Percentiles rank a stretch among this genome's conserved stretches.
Evolutionary conservation across 768 basidiomycete genomes (phyloP).

Genomic region (Saitozyma podzolica): DNA sequence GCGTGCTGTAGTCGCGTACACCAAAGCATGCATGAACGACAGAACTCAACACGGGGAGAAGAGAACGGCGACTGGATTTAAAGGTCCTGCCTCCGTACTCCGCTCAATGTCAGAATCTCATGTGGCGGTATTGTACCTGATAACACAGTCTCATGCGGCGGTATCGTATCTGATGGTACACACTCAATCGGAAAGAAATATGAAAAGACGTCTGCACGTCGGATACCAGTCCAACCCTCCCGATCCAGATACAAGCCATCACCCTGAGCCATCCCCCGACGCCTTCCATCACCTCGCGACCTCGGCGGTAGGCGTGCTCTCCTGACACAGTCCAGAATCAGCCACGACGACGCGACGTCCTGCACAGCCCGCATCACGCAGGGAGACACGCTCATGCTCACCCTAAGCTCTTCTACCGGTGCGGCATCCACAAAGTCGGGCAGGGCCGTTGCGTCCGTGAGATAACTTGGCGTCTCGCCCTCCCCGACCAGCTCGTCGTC

Average conservation of each 20-base stretch:
- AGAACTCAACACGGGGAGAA: background rate
- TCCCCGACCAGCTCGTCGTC: conserved; percentile 72
- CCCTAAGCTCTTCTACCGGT: conserved; percentile 62
- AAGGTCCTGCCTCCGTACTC: no score
- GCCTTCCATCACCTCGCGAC: conserved; percentile 19
- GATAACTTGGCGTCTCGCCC: conserved; percentile 85
- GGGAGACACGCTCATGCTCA: conserved; percentile 13
- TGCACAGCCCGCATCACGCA: no score
- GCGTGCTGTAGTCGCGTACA: conserved; percentile 14
- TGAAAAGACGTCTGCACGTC: no score
- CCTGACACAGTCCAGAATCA: no score
- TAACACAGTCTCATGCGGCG: no score
- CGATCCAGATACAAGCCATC: background rate
- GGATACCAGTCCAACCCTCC: background rate
- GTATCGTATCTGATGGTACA: no score
- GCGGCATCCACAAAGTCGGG: conserved; percentile 92
- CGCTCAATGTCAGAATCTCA: no score
- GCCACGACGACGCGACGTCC: no score
- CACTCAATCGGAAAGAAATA: no score
- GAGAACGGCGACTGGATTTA: background rate
- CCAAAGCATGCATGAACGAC: background rate
- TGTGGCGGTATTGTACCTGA: no score
- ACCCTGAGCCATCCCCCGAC: background rate
- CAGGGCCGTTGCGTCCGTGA: conserved; percentile 72
- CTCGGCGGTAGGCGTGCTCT: conserved; percentile 22